Base-by-base conservation (phyloP, 768 basidiomycete genomes). In the Hemileccinum impolitum region DNA sequence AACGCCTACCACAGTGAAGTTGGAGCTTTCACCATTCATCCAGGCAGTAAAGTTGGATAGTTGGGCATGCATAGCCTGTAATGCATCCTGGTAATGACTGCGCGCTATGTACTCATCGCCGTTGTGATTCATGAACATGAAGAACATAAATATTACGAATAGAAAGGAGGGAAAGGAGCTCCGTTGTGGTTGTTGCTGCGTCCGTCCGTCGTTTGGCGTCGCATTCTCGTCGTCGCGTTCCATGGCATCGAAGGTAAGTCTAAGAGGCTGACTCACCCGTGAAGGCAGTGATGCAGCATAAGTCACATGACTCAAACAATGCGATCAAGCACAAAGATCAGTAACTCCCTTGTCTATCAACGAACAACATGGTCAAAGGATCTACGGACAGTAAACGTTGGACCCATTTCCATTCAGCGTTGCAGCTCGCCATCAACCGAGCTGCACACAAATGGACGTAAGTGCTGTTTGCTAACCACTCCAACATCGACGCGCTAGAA, bases 61-160 rank as follows among this genome's bases (percentile, higher is more conserved):
- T 52, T 87, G 81, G 59, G 78, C 72, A 28, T 74, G 73, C 51
- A 90, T 64, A 7, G 74, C 73, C 26, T 74, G 69, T 5, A 91
- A 60, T n/a, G 80, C 71, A 53, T 88, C 79, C 60, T 85, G 75
- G 63, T 85, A 87, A 48, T 82, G 81, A 56, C 77, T 80, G 50
- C 81, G 72, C 14, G 78, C 76, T 5, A 82, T 68, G 50, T 78
- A 79, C 60, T 87, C 85, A 57, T 88, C 87, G 7, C 79, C 76
- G 51, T 77, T 83, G 51, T 85, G 82, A 57, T 82, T 89, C 40
- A 84, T 87, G 65, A 91, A 78, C 79, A 91, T 76, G 68, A 86
- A 90, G 23, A 91, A 72, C 61, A 90, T 74, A 50, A 91, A 79
- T 56, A 75, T 77, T 47, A 90, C 72, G 71, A 92, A 81, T 31